A percentile compares a stretch with the other conserved stretches of the same genome.
Conservation (phyloP, 345 rosid species). For the Eucalyptus dawsonii region DNA sequence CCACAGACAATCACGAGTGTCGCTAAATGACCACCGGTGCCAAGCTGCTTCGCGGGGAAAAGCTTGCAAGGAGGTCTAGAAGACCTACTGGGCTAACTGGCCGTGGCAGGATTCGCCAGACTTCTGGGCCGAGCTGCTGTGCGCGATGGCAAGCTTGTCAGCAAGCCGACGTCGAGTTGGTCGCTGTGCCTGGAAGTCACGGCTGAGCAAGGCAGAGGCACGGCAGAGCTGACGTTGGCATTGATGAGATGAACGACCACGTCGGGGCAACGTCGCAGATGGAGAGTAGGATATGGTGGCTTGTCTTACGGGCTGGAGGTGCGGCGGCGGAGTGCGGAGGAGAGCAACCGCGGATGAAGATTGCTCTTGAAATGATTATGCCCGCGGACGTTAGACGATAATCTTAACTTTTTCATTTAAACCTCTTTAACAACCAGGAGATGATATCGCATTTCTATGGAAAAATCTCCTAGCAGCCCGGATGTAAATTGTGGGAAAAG, state of each 20-base stretch:
- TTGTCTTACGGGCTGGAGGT: neutral
- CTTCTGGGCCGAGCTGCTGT: neutral
- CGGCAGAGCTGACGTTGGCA: neutral
- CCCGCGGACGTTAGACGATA: accelerated
- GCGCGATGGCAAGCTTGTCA: neutral
- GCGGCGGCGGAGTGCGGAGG: neutral
- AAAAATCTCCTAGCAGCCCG: neutral
- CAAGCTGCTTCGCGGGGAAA: accelerated
- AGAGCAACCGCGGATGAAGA: neutral
- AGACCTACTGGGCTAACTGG: neutral
- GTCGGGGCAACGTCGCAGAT: neutral
- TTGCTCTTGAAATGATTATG: neutral
- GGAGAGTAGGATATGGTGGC: neutral
- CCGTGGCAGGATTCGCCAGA: neutral
- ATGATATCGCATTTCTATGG: neutral
- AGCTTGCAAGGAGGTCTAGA: neutral
- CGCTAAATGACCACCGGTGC: neutral
- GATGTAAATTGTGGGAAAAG: neutral
- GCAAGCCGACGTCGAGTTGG: accelerated
- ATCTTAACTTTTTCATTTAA: neutral
- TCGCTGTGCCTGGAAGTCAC: neutral
- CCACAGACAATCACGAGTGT: neutral
- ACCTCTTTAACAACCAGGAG: neutral
- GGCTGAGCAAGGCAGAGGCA: neutral
- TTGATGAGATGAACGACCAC: neutral